These are phyloP conservation scores for Articulospora tetracladia DNA, from an alignment of 495 filamentous ascomycete species.

Conservation along the genomic window DNA sequence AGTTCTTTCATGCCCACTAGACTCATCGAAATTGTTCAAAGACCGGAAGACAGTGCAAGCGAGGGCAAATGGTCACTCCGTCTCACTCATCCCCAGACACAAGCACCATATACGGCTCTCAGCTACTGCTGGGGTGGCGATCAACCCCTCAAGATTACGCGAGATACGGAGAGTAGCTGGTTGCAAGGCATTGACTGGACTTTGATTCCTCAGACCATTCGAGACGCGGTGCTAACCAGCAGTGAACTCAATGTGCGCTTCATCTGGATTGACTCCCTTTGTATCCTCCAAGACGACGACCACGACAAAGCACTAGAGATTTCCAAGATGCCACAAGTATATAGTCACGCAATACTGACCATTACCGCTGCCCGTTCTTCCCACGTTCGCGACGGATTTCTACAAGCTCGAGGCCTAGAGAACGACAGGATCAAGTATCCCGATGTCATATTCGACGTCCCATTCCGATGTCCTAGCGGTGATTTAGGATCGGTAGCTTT, in stretches of 20 bases:
- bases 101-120: neutral
- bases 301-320: neutral
- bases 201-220: neutral
- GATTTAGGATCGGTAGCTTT: neutral
- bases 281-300: neutral
- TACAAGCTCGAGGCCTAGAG: too few relatives aligned
- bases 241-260: neutral
- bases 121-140: neutral
- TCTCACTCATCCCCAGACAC: neutral
- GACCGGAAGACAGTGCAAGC: too few relatives aligned
- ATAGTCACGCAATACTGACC: neutral
- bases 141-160: neutral
- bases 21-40: too few relatives aligned
- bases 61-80: too few relatives aligned
- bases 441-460: neutral
- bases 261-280: slow-evolving; percentile 2
- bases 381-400: too few relatives aligned
- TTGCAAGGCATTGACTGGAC: neutral
- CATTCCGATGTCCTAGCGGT: neutral
- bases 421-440: too few relatives aligned
- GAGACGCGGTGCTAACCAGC: neutral
- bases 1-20: too few relatives aligned
- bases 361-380: too few relatives aligned
- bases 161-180: neutral
- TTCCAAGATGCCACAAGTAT: neutral